phyloP scores from a whole-genome alignment of 2,329 filamentous ascomycete species.

The Xylaria sp. region DNA sequence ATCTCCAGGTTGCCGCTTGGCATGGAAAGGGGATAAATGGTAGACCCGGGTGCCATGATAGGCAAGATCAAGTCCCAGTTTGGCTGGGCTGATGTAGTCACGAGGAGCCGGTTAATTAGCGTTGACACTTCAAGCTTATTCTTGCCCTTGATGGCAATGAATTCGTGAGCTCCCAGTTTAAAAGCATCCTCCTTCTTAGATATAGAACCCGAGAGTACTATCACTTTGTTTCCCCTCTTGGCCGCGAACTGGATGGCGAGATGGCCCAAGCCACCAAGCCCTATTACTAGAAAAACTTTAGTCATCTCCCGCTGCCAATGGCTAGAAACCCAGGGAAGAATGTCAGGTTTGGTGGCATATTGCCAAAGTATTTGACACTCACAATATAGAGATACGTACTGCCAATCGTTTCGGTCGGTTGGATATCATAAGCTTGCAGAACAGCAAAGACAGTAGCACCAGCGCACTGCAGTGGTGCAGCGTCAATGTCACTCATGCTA shows the following conservation, averaged over 20 bases:
- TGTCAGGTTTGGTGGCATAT: not conserved
- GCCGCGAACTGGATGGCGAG: slow-evolving; percentile 1
- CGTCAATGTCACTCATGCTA: not conserved
- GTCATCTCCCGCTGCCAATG: no score
- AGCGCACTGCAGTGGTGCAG: not conserved
- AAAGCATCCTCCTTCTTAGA: slow-evolving; percentile 1
- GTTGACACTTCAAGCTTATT: not conserved
- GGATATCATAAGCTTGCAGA: not conserved
- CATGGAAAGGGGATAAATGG: not conserved
- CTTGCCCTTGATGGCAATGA: slow-evolving; percentile 1
- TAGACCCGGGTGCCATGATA: not conserved
- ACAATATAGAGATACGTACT: not conserved
- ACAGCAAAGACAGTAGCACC: not conserved
- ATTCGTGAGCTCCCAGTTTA: not conserved
- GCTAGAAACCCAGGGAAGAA: not conserved
- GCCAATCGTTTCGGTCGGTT: not conserved
- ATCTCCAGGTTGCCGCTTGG: not conserved
- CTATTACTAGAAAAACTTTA: not conserved
- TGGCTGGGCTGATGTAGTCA: not conserved
- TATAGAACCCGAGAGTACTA: not conserved
- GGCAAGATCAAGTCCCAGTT: not conserved
- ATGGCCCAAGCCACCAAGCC: not conserved
- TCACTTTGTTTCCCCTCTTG: not conserved
- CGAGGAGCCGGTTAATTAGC: not conserved
- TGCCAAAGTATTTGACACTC: no score